These are phyloP conservation scores for Naganishia kalamii DNA, from an alignment of 768 basidiomycete genomes.

Conservation along the genomic window DNA sequence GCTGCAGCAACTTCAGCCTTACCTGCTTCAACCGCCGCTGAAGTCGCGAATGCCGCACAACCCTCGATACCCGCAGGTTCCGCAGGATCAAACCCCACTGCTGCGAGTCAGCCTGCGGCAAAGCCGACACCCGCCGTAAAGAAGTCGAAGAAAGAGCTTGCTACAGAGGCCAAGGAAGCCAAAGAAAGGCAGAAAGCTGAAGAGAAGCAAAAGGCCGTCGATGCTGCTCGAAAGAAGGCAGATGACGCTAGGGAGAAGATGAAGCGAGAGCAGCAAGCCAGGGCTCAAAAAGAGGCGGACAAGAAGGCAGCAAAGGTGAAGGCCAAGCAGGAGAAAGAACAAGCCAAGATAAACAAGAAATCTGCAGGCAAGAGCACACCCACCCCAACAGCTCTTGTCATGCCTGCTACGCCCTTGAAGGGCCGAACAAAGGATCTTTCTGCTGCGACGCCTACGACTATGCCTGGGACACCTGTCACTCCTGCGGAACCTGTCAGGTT, in stretches of 20 bases:
- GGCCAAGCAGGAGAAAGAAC: slow-evolving; percentile 19
- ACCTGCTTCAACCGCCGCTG: background rate
- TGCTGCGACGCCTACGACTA: slow-evolving; percentile 6
- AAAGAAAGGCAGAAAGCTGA: slow-evolving; percentile 27
- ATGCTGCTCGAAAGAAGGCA: slow-evolving; percentile 29
- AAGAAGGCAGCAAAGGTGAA: slow-evolving; percentile 17
- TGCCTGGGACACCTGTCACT: slow-evolving; percentile 2
- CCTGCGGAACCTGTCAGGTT: background rate
- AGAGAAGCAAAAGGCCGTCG: slow-evolving; percentile 31
- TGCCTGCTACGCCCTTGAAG: slow-evolving; percentile 20
- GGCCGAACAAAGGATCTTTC: slow-evolving; percentile 7
- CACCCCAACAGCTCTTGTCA: background rate
- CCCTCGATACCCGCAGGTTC: background rate
- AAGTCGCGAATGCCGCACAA: background rate
- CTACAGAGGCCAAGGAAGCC: slow-evolving; percentile 34
- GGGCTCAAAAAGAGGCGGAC: slow-evolving; percentile 29
- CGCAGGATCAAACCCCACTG: background rate
- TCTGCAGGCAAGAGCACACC: background rate
- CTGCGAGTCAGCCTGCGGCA: background rate
- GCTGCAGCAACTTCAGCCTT: background rate
- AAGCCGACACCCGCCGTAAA: slow-evolving; percentile 17
- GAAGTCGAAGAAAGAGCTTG: slow-evolving; percentile 38
- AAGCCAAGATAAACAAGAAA: slow-evolving; percentile 15
- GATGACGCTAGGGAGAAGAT: slow-evolving; percentile 25
- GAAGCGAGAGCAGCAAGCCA: slow-evolving; percentile 30